Evolutionary conservation across 495 filamentous ascomycete genomes (phyloP), one percentile per base, ranked within the genome.

Genomic region (Beverwykella pulmonaria): DNA sequence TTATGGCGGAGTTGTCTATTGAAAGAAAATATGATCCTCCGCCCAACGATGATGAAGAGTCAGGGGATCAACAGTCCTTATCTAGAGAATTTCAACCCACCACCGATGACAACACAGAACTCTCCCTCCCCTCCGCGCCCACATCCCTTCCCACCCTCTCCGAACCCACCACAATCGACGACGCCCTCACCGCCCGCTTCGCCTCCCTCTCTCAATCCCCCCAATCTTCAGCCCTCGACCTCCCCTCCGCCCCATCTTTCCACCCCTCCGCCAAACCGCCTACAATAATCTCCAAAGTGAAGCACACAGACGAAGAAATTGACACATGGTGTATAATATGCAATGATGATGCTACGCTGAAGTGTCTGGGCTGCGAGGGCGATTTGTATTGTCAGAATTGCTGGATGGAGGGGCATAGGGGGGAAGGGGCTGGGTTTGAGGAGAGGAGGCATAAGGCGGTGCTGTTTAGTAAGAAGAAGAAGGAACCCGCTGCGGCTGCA

Each of bases 311-410:
- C 70, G 86, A 85, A 20, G 87, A 90, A 65, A 80, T 87, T 59
- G 84, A 84, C 50, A 84, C 77, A 23, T 90, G 88, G 88, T 91
- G 88, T 71, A 79, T 83, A 15, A 89, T 90, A 49, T 91, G 88
- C 69, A 84, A 84, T 30, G 85, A 86, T 36, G 87, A 90, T 67
- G 87, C 86, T 2, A 81, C 81, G 3, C 76, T 90, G 12, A 73
- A 75, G 54, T 91, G 88, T 70, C 55, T 81, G 1, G 88, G 85
- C 12, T 90, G 88, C 70, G 86, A 87, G 61, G 80, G 79, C 8
- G 87, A 90, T 61, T 72, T 87, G 19, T 91, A 89, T 70, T 91
- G 88, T 74, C 78, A 75, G 10, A 71, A 80, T 6, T 90, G 88
- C 76, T 91, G 87, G 88, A 78, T 76, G 52, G 88, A 89, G 69